Evolutionary conservation across 108 stramenopile genomes (phyloP), one percentile per base, ranked within the genome.

Genomic region (Discostella stelligeroides): DNA sequence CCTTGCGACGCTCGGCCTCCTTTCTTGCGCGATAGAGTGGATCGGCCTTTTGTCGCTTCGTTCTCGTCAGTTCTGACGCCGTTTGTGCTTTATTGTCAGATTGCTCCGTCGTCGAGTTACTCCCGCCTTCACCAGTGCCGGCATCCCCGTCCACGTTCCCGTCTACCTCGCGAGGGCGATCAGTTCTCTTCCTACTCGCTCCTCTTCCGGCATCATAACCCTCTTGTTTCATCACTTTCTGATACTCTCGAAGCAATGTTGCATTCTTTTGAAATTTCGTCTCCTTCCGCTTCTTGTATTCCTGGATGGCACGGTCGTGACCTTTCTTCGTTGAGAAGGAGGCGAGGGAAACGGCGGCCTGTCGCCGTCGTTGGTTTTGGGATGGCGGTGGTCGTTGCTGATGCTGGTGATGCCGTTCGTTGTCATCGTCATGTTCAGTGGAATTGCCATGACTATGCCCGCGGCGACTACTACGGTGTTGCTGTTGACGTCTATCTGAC

Each of bases 141-240:
- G 61, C 61, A 15, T 1, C 68, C 0, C 60, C 50, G 12, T 72
- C 54, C 11, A 56, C 45, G 18, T 47, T 51, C 1, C 34, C 25
- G 14, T 40, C 29, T 6, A 14, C 23, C 37, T 27, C 34, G 21
- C 47, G 13, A 17, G 48, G 30, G 46, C 37, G 43, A 21, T 79
- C 73, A 27, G 68, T 34, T 29, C 91, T 65, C 66, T 84, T 86
- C 40, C 91, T 75, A 60, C 85, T 80, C 29, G 88, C 88, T 13
- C 91, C 91, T 42, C 47, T 74, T 14, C 87, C 91, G 11, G 85
- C 86, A 17, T 86, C 87, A 64, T 69, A 85, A 13, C 91, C 91
- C 69, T 85, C 88, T 14, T 63, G 21, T 61, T 89, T 89, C 87
- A 89, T 89, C 14, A 73, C 82, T 53, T 77, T 85, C 18, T 77